phyloP scores from a whole-genome alignment of 2,329 filamentous ascomycete genomes.

The Pseudogymnoascus sp. region DNA sequence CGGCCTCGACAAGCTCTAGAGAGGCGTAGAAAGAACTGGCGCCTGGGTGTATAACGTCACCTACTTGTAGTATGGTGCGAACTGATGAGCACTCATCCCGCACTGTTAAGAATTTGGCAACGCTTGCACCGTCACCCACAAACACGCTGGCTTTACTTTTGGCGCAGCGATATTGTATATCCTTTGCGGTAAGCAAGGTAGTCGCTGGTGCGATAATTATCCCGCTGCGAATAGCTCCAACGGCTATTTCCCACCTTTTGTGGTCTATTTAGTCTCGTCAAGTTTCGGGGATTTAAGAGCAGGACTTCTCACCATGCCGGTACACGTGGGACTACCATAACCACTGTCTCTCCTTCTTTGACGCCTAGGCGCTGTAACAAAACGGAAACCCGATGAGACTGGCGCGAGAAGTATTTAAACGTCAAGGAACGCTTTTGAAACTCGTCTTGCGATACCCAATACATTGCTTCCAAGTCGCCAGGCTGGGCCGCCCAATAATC shows the following conservation, averaged over 20 bases:
- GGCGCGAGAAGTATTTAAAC: constrained; percentile 30
- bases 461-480: constrained; percentile 27
- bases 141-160: constrained; percentile 30
- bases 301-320: constrained; percentile 25
- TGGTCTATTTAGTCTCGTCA: constrained; percentile 2
- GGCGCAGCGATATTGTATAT: constrained; percentile 31
- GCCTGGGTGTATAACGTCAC: constrained; percentile 8
- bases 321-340: constrained; percentile 31
- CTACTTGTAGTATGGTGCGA: constrained; percentile 28
- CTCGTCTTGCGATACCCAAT: constrained; percentile 31
- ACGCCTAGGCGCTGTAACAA: constrained; percentile 28
- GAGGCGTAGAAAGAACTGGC: neutral
- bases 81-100: constrained; percentile 26
- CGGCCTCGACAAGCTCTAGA: constrained; percentile 21
- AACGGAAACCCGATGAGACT: constrained; percentile 30
- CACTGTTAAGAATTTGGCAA: constrained; percentile 29
- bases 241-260: constrained; percentile 34
- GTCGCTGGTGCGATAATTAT: constrained; percentile 33
- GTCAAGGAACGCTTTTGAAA: constrained; percentile 24
- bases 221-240: constrained; percentile 29
- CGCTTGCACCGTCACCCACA: constrained; percentile 29
- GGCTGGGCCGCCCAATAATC: constrained; percentile 31
- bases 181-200: constrained; percentile 31
- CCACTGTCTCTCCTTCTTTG: constrained; percentile 27
- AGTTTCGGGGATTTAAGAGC: neutral